These are phyloP conservation scores for Cytospora schulzeri DNA, from an alignment of 2,329 filamentous ascomycete species.

Conservation along the genomic window DNA sequence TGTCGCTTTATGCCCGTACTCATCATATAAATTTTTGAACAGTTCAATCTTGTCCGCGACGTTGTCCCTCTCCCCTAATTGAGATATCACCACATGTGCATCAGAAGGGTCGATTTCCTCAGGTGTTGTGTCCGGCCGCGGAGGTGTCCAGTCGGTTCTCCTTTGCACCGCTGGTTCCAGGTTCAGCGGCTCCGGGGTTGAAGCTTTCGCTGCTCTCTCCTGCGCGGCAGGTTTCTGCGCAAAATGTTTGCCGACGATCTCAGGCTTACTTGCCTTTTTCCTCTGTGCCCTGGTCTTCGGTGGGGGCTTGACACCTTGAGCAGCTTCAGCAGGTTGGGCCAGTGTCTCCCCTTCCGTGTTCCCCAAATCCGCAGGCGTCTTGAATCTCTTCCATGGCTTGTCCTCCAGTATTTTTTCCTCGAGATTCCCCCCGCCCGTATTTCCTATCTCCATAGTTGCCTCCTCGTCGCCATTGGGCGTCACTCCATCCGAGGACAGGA, in stretches of 20 bases:
- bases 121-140: constrained; percentile 44
- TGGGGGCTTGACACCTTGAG: constrained; percentile 30
- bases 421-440: constrained; percentile 16
- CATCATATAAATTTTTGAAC: constrained; percentile 48
- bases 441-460: constrained; percentile 14
- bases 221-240: constrained; percentile 19
- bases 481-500: constrained; percentile 25
- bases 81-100: not conserved
- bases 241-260: constrained; percentile 42
- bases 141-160: constrained; percentile 69
- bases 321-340: not conserved
- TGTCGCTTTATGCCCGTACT: constrained; percentile 42
- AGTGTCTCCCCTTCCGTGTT: not conserved
- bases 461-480: constrained; percentile 8
- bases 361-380: constrained; percentile 8
- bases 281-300: constrained; percentile 30
- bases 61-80: not conserved
- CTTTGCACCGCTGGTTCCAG: constrained; percentile 56
- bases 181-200: constrained; percentile 37
- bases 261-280: constrained; percentile 32
- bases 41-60: constrained; percentile 33
- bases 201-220: constrained; percentile 33
- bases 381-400: constrained; percentile 44
- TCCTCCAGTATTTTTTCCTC: constrained; percentile 29
- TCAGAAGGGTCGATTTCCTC: constrained; percentile 17